Percentiles rank a stretch among this genome's conserved stretches.
Evolutionary conservation across 768 basidiomycete genomes (phyloP).

Genomic region (Leccinum disarticulatum): DNA sequence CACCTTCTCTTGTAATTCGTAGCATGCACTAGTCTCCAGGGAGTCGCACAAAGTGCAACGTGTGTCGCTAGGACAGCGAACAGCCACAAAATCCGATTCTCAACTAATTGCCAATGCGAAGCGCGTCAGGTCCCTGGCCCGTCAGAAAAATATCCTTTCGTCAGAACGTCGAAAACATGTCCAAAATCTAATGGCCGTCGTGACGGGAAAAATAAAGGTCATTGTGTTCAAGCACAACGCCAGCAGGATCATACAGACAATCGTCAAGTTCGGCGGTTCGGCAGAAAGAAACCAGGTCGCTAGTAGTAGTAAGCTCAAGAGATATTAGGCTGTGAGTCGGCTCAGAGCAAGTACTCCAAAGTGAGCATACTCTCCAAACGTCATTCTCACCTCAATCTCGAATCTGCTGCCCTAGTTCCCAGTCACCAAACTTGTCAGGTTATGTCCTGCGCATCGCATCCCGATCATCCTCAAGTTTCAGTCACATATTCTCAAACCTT

Average conservation of each 20-base stretch:
- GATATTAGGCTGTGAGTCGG: constrained; percentile 61
- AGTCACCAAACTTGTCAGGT: constrained; percentile 73
- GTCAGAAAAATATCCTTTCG: constrained; percentile 66
- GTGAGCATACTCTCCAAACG: constrained; percentile 37
- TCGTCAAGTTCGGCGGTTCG: constrained; percentile 79
- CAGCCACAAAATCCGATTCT: constrained; percentile 77
- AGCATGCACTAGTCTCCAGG: constrained; percentile 44
- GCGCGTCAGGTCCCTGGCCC: constrained; percentile 61
- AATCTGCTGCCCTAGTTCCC: constrained; percentile 49
- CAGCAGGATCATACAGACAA: constrained; percentile 61
- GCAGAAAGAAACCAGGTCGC: constrained; percentile 79
- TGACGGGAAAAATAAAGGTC: constrained; percentile 51
- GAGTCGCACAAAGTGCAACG: constrained; percentile 77
- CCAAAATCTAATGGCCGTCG: constrained; percentile 67
- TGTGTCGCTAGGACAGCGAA: constrained; percentile 62
- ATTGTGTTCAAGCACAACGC: constrained; percentile 86
- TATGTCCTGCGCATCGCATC: constrained; percentile 70
- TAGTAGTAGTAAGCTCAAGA: constrained; percentile 63
- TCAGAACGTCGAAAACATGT: constrained; percentile 76
- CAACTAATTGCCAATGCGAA: too few relatives aligned
- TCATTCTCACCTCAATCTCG: constrained; percentile 1
- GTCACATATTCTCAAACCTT: constrained; percentile 56
- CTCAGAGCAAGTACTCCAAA: constrained; percentile 84
- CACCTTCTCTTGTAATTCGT: neutral
- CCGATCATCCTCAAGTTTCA: constrained; percentile 81